Base-by-base conservation (phyloP, 345 rosid species). In the Populus simonii region DNA sequence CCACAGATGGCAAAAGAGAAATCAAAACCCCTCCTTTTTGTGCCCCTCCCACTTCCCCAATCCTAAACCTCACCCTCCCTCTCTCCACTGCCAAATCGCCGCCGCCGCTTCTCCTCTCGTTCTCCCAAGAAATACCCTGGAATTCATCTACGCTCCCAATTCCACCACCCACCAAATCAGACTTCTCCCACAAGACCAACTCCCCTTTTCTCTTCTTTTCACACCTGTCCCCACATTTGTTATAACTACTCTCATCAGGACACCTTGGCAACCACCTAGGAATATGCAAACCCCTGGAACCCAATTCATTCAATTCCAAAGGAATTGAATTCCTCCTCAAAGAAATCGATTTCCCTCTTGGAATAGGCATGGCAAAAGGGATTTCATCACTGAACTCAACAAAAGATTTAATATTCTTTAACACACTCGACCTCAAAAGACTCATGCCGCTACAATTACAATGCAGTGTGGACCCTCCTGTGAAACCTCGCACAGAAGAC, bases 291-390 rank as follows among this genome's bases (percentile, higher is more conserved):
- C 51, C 68, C 49, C 36, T 20, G 45, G 51, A 41, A 35, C 27
- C 38, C 61, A 51, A n/a, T 43, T 27, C 17, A 67, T 71, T 29
- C 68, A 35, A 7, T 4, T 13, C 57, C 65, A 17, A 39, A 29
- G 59, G 33, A 20, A 55, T 59, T 17, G 8, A 25, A 61, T 27
- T 9, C 27, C 27, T 57, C 5, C 62, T 57, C 62, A 57, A 22
- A 53, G 43, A 45, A 68, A 25, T 7, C 16, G 70, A 31, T 65
- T 7, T 33, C 45, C 4, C 53, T n/a, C 74, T 75, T 5, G 90
- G 89, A 61, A 90, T 68, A 7, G 92, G 88, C 75, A 83, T 86
- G 3, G 91, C 92, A 47, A 89, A 92, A 22, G 94, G 94, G 76
- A 80, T 88, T 79, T 92, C 96, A 1, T 66, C 74, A 7, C 78